Base-by-base conservation (phyloP, 495 filamentous ascomycete genomes). In the Aspergillus saccharolyticus region DNA sequence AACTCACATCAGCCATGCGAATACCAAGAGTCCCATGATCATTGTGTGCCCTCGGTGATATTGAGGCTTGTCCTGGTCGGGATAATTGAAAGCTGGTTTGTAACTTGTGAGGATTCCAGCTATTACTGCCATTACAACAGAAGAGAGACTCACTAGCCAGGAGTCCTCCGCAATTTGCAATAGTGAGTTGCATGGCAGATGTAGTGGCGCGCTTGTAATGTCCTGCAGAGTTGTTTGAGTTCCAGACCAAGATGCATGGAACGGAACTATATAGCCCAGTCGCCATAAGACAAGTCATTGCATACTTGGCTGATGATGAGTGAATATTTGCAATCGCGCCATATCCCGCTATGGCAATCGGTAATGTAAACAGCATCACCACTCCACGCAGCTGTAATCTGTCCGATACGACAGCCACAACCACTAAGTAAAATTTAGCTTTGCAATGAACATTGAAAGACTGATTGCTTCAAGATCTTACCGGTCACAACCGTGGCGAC, bases 401-500 rank as follows among this genome's bases (percentile, higher is more conserved):
- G 60, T 80, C 78, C 0, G 77, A 79, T 19, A 80, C n/a, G 22
- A 79, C 57, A 20, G 78, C 73, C 20, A 77, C 71, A 18, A 71
- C 8, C 3, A 77, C 74, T 77, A 39, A 28, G 22, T 0, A 25
- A 54, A 3, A 52, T 53, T 22, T 30, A 45, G 16, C 3, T 10
- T 20, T 6, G 24, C 52, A 33, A 0, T 18, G 10, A 2, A 51
- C 15, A 43, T 4, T 10, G 1, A 19, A 52, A 18, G 1, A 18
- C 24, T 87, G 64, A 15, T 87, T 73, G 76, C 88, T 84, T 24
- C 71, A 58, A 63, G 86, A 90, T 18, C 87, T 83, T 44, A 80
- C 75, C 53, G 86, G 92, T 96, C 4, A 93, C 61, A 0, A 90
- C 56, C 4, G 89, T 85, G 17, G 90, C 93, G 0, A 78, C 85